phyloP scores from a whole-genome alignment of 108 stramenopile species.

The Conticribra weissflogii region DNA sequence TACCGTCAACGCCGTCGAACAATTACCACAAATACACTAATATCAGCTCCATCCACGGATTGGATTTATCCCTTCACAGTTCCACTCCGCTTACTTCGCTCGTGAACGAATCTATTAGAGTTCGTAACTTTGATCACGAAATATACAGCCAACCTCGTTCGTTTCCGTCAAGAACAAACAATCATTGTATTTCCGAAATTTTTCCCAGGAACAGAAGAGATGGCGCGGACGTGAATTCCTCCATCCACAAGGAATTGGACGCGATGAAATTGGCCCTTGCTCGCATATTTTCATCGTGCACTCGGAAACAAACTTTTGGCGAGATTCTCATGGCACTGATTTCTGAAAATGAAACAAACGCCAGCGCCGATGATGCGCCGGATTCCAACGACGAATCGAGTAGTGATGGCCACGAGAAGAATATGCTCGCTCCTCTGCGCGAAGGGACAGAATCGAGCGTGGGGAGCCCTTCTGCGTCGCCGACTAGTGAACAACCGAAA shows the following conservation, averaged over 20 bases:
- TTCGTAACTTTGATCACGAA: not conserved
- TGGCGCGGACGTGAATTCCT: conserved; percentile 1
- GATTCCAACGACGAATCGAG: not conserved
- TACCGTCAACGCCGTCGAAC: not conserved
- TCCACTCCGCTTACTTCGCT: too few relatives aligned
- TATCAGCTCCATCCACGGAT: conserved; percentile 16
- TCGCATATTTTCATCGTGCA: conserved; percentile 70
- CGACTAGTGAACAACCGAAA: too few relatives aligned
- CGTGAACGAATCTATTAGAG: not conserved
- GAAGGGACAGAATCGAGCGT: not conserved
- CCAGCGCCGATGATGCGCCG: not conserved
- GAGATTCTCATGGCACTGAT: conserved; percentile 65
- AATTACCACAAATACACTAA: conserved; percentile 9
- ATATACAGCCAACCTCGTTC: conserved; percentile 20
- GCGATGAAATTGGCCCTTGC: conserved; percentile 63
- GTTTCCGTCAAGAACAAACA: conserved; percentile 28
- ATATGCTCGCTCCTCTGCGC: not conserved
- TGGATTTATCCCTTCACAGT: conserved; percentile 11
- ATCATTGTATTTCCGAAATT: conserved; percentile 8
- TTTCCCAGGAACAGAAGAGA: too few relatives aligned
- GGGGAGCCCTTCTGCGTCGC: too few relatives aligned
- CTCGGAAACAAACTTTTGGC: conserved; percentile 64
- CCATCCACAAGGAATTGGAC: conserved; percentile 35
- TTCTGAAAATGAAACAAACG: conserved; percentile 13
- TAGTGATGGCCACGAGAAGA: not conserved